Evolutionary conservation across 495 filamentous ascomycete species (phyloP), one percentile per base, ranked within the genome.

Genomic region (Xylaria palmicola): DNA sequence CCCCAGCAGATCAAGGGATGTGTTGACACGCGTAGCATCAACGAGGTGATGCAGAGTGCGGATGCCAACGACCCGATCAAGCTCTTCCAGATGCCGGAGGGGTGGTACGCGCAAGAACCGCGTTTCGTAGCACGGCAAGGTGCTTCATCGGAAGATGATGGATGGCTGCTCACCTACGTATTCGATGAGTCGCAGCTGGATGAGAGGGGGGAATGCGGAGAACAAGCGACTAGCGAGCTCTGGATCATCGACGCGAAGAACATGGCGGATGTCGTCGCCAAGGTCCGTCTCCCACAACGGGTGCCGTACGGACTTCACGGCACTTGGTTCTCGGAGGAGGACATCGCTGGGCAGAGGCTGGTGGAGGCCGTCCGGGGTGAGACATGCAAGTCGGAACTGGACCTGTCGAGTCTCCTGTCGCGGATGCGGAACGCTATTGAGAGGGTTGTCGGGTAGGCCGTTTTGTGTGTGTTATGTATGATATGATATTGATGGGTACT

Each of bases 261-360:
- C 9, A 87, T 89, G 84, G 74, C 60, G 44, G 75, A 82, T 6
- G 76, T 88, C 0, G 71, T 86, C 26, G 81, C 78, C 9, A 78
- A 67, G 55, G 75, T 89, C 34, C 62, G 67, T 30, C 68, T 89
- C 47, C 85, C 86, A 17, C 85, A 87, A 68, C 67, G 85, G 27
- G 86, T 89, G 5, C 86, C 86, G 19, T 88, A 88, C 65, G 86
- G 86, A 0, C 69, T 89, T 56, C 86, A 89, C 74, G 85, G 86
- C 8, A 77, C 77, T 47, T 89, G 86, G 86, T 88, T 88, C 60
- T 65, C 72, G 0, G 82, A 86, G 69, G 76, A 80, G 56, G 72
- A 86, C 62, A 80, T 88, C 26, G 27, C 55, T 13, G 64, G 60
- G 2, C 81, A 84, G 65, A 71, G 75, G 24, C 44, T 56, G 27